These are phyloP conservation scores for Exophiala bonariae DNA, from an alignment of 2,329 filamentous ascomycete species.

Conservation along the genomic window DNA sequence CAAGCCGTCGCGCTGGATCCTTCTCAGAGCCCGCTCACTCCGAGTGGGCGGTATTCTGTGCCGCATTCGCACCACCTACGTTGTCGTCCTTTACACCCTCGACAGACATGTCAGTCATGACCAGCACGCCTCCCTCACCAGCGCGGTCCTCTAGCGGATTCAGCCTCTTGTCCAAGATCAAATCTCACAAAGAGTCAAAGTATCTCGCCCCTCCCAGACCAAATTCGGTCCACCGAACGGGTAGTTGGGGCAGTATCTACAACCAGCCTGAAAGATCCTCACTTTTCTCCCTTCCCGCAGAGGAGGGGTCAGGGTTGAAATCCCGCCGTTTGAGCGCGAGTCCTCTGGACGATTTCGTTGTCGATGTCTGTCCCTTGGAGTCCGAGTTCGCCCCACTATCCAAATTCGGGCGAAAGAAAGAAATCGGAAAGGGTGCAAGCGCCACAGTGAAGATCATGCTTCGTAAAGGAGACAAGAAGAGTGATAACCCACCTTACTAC, in stretches of 20 bases:
- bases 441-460: slow-evolving; percentile 81
- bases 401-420: slow-evolving; percentile 71
- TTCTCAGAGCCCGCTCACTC: slow-evolving; percentile 12
- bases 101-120: slow-evolving; percentile 17
- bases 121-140: slow-evolving; percentile 12
- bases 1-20: slow-evolving; percentile 6
- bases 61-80: slow-evolving; percentile 1
- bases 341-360: slow-evolving; percentile 71
- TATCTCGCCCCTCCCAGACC: slow-evolving; percentile 7
- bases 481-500: slow-evolving; percentile 57
- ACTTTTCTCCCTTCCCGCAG: slow-evolving; percentile 57
- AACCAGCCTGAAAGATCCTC: slow-evolving; percentile 9
- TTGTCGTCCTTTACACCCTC: neutral
- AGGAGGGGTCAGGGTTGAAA: slow-evolving; percentile 73
- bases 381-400: slow-evolving; percentile 70
- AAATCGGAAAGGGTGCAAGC: slow-evolving; percentile 78
- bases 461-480: slow-evolving; percentile 61
- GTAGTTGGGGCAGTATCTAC: slow-evolving; percentile 16
- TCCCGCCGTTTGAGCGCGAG: slow-evolving; percentile 74
- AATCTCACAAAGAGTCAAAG: slow-evolving; percentile 19
- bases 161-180: slow-evolving; percentile 22
- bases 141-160: slow-evolving; percentile 17
- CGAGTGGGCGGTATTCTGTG: slow-evolving; percentile 4
- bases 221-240: slow-evolving; percentile 8
- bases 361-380: slow-evolving; percentile 68